Percentiles rank a stretch among this genome's conserved stretches.
These are phyloP conservation scores for Coemansia sp. DNA, from an alignment of 192 early-diverging fungal species.

Conservation along the genomic window DNA sequence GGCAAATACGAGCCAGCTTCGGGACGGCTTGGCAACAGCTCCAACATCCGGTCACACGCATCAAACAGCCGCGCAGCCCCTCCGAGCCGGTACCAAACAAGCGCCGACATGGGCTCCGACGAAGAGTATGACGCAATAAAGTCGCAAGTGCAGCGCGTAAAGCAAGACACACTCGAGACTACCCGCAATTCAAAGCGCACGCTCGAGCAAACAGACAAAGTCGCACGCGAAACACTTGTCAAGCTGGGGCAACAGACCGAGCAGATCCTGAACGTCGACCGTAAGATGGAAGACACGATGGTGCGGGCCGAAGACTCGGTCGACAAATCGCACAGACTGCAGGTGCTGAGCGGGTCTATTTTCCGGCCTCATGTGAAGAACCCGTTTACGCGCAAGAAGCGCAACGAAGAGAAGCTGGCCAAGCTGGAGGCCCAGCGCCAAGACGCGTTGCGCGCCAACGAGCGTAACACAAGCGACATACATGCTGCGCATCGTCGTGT, in stretches of 20 bases:
- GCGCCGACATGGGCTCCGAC: conserved; percentile 32
- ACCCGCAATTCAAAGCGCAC: conserved; percentile 65
- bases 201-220: conserved; percentile 62
- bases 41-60: conserved; percentile 35
- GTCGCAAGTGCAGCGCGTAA: conserved; percentile 61
- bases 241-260: conserved; percentile 66
- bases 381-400: conserved; percentile 66
- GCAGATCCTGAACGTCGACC: conserved; percentile 57
- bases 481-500: conserved; percentile 63
- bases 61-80: conserved; percentile 17
- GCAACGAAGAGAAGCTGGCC: conserved; percentile 58
- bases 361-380: conserved; percentile 69
- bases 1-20: neutral
- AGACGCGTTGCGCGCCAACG: conserved; percentile 29
- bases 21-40: neutral
- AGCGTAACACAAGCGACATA: conserved; percentile 58
- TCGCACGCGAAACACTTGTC: conserved; percentile 61
- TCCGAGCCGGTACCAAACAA: conserved; percentile 22
- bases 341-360: conserved; percentile 69
- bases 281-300: conserved; percentile 62
- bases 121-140: conserved; percentile 67
- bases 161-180: conserved; percentile 67
- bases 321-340: conserved; percentile 39
- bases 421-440: conserved; percentile 50
- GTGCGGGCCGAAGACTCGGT: conserved; percentile 41